Conservation (phyloP, 352 stramenopile species). For the Phytophthora citrophthora region DNA sequence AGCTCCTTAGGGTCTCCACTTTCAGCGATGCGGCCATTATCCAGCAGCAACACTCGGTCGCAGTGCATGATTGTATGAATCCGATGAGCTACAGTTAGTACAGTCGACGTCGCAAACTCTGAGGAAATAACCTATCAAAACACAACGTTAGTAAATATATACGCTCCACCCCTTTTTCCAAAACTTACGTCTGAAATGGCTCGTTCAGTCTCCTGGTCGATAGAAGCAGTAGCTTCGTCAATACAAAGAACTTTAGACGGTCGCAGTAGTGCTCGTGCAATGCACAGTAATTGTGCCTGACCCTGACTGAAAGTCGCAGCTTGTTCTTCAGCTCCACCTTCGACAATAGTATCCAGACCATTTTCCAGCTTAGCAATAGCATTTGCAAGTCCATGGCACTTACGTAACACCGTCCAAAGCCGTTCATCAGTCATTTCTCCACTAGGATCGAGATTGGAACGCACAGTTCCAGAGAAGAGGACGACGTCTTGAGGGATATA, state of each 20-base stretch:
- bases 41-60: slow-evolving; percentile 84
- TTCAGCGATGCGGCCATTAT: slow-evolving; percentile 62
- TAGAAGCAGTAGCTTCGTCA: slow-evolving; percentile 90
- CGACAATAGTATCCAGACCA: slow-evolving; percentile 60
- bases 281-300: slow-evolving; percentile 77
- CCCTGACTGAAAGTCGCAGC: slow-evolving; percentile 69
- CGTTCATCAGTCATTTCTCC: slow-evolving; percentile 45
- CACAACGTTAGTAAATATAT: too few relatives aligned
- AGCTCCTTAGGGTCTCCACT: slow-evolving; percentile 48
- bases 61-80: slow-evolving; percentile 96
- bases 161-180: too few relatives aligned
- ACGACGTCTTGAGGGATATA: slow-evolving; percentile 88
- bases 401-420: slow-evolving; percentile 63
- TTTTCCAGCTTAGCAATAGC: slow-evolving; percentile 47
- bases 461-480: slow-evolving; percentile 83
- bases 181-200: slow-evolving; percentile 67
- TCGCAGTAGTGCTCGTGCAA: slow-evolving; percentile 82
- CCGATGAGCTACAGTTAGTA: slow-evolving; percentile 98
- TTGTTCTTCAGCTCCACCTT: slow-evolving; percentile 44
- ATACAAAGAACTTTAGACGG: slow-evolving; percentile 94
- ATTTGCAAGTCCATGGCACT: slow-evolving; percentile 53
- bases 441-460: slow-evolving; percentile 86
- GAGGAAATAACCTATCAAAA: slow-evolving; percentile 81
- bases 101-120: slow-evolving; percentile 94
- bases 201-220: slow-evolving; percentile 91